phyloP scores from a whole-genome alignment of 257 asterid species.

The Rauvolfia tetraphylla region DNA sequence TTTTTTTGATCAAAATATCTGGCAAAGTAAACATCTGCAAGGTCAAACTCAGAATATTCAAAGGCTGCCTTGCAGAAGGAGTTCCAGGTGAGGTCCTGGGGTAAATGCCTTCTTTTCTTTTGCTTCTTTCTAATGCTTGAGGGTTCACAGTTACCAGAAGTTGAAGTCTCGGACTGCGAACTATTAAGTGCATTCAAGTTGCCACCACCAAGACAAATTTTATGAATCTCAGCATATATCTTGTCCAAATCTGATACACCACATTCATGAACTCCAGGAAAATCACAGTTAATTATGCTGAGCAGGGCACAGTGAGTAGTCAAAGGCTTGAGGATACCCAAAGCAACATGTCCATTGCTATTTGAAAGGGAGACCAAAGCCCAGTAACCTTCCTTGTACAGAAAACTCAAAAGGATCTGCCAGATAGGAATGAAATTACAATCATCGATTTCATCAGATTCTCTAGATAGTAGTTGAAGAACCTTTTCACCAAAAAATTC shows the following conservation, averaged over 20 bases:
- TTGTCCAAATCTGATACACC: conserved; percentile 19
- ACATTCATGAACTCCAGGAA: conserved; percentile 20
- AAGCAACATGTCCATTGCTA: conserved; percentile 41
- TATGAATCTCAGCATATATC: conserved; percentile 15
- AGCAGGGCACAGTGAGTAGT: conserved; percentile 61
- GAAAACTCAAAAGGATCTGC: conserved; percentile 79
- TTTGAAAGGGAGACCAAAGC: conserved; percentile 56
- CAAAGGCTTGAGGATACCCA: conserved; percentile 65
- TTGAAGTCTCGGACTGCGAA: conserved; percentile 65
- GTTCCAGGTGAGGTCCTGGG: conserved; percentile 58
- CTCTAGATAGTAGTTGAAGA: conserved; percentile 60
- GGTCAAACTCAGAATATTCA: conserved; percentile 59
- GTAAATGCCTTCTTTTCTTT: conserved; percentile 39
- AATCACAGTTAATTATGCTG: conserved; percentile 28
- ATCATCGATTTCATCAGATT: conserved; percentile 31
- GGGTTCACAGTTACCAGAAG: conserved; percentile 42
- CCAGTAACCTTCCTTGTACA: conserved; percentile 53
- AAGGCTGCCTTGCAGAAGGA: conserved; percentile 64
- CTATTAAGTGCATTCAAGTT: conserved; percentile 32
- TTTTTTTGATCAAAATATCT: conserved; percentile 48
- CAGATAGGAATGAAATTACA: conserved; percentile 51
- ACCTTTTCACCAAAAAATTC: conserved; percentile 50
- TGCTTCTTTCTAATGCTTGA: conserved; percentile 42
- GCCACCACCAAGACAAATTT: conserved; percentile 25
- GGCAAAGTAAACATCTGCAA: conserved; percentile 54